Conservation (phyloP, 306 rosid genomes). For the Trifolium repens region DNA sequence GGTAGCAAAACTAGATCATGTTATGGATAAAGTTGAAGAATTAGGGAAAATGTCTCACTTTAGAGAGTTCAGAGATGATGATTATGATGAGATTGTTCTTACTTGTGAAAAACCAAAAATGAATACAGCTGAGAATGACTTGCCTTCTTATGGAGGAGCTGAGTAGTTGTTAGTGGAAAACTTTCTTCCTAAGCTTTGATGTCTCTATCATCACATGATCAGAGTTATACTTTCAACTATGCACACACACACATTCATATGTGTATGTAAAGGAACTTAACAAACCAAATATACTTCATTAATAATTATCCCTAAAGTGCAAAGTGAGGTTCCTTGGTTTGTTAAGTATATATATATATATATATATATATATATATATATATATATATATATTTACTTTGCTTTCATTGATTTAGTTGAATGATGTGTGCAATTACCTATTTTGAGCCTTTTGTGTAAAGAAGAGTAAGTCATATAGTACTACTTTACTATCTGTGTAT, state of each 20-base stretch:
- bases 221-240: not conserved
- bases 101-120: conserved; percentile 53
- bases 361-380: no score
- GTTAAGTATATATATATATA: conserved; percentile 1
- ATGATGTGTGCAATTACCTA: conserved; percentile 10
- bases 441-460: conserved; percentile 15
- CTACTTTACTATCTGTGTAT: not conserved
- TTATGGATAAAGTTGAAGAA: conserved; percentile 74
- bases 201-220: not conserved
- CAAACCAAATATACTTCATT: conserved; percentile 4
- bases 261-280: conserved; percentile 8
- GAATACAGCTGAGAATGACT: conserved; percentile 24
- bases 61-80: conserved; percentile 57
- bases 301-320: conserved; percentile 17
- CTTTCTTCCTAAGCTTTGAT: not conserved
- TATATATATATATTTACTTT: no score
- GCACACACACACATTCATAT: not conserved
- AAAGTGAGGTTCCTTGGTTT: conserved; percentile 26
- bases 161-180: conserved; percentile 42
- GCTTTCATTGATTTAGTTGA: conserved; percentile 24
- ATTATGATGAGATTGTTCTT: conserved; percentile 58
- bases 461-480: conserved; percentile 7
- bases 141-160: conserved; percentile 49
- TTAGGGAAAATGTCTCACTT: conserved; percentile 67
- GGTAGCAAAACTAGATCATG: conserved; percentile 78